These are phyloP conservation scores for Phytophthora sojae DNA, from an alignment of 352 stramenopile genomes.

Conservation along the genomic window DNA sequence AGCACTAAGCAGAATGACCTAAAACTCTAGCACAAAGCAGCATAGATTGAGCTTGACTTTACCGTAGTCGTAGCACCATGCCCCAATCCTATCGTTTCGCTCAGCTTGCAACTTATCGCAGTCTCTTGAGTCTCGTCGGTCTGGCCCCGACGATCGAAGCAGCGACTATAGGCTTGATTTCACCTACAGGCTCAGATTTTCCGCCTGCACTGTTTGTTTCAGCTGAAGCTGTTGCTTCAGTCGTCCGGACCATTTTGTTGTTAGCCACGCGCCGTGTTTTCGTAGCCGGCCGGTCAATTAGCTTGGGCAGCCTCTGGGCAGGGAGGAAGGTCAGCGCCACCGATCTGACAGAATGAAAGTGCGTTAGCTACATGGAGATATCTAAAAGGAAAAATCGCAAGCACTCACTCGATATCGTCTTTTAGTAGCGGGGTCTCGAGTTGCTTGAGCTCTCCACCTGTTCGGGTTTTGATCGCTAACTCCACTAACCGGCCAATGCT, in stretches of 20 bases:
- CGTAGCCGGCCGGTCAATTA: constrained; percentile 40
- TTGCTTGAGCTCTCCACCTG: constrained; percentile 58
- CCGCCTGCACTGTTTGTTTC: background rate
- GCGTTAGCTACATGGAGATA: background rate
- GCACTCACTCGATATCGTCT: constrained; percentile 68
- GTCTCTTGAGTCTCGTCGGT: constrained; percentile 43
- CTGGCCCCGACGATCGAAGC: constrained; percentile 29
- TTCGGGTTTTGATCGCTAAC: constrained; percentile 79
- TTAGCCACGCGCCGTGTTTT: constrained; percentile 45
- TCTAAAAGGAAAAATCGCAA: background rate
- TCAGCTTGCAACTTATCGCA: constrained; percentile 27
- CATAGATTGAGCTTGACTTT: too few relatives aligned
- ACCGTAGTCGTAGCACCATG: too few relatives aligned
- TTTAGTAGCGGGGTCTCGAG: constrained; percentile 62
- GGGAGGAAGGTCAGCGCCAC: constrained; percentile 42
- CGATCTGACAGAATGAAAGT: constrained; percentile 27
- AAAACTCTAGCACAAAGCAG: too few relatives aligned
- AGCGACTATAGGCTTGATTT: constrained; percentile 21
- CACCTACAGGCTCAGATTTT: constrained; percentile 10
- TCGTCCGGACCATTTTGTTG: constrained; percentile 24
- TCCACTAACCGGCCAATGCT: constrained; percentile 87
- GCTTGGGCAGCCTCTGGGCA: constrained; percentile 34
- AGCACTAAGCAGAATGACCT: too few relatives aligned
- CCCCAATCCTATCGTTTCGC: background rate
- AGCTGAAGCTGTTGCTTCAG: constrained; percentile 9